phyloP scores from a whole-genome alignment of 2,329 filamentous ascomycete species.

The Exophiala viscosa region DNA sequence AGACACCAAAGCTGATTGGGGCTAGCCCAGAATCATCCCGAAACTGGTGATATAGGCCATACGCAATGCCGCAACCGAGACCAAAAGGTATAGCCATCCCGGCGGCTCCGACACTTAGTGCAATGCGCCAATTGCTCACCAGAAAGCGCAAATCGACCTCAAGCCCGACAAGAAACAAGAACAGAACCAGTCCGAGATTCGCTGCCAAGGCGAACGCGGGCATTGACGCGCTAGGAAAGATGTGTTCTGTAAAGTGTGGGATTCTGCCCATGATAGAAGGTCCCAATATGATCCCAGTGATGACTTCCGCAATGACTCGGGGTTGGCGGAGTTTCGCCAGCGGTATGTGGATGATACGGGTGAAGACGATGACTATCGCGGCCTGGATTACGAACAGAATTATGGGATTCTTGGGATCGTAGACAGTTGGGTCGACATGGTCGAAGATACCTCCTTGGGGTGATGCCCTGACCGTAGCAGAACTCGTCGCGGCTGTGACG shows the following conservation, averaged over 20 bases:
- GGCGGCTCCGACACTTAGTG: constrained; percentile 69
- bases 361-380: constrained; percentile 70
- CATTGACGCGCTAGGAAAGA: constrained; percentile 74
- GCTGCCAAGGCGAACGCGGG: constrained; percentile 72
- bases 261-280: constrained; percentile 86
- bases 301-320: constrained; percentile 78
- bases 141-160: constrained; percentile 81
- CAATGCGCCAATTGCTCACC: constrained; percentile 74
- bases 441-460: constrained; percentile 69
- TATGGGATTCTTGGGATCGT: constrained; percentile 68
- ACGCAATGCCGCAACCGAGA: constrained; percentile 74
- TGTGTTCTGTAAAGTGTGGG: constrained; percentile 68
- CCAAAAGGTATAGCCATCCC: constrained; percentile 83
- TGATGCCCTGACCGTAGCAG: constrained; percentile 38
- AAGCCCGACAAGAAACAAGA: constrained; percentile 81
- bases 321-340: constrained; percentile 74
- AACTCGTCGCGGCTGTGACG: constrained; percentile 18
- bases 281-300: constrained; percentile 79
- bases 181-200: constrained; percentile 78
- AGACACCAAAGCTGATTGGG: constrained; percentile 60
- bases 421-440: constrained; percentile 64
- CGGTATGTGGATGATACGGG: constrained; percentile 70
- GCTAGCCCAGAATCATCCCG: constrained; percentile 53
- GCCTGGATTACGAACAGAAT: constrained; percentile 73
- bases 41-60: constrained; percentile 75